Evolutionary conservation across 768 basidiomycete species (phyloP).

Genomic region (Lactarius vividus): DNA sequence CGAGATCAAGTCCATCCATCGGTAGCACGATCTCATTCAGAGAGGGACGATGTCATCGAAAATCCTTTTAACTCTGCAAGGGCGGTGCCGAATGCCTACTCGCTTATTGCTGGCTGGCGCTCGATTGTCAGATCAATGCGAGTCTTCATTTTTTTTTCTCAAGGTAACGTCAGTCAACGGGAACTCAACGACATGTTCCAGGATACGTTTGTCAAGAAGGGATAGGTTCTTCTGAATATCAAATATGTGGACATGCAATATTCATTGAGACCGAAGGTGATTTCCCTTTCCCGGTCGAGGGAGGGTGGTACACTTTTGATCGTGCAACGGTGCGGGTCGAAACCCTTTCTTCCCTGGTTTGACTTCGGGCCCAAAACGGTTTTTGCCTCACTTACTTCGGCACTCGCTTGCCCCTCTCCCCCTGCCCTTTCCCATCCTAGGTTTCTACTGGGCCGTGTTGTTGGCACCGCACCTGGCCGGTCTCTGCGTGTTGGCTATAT

Average conservation of each 20-base stretch:
- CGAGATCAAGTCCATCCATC: conserved; percentile 11
- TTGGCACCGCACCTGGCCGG: conserved; percentile 20
- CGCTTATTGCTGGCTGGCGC: conserved; percentile 8
- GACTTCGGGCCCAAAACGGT: conserved; percentile 24
- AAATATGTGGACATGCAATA: conserved; percentile 16
- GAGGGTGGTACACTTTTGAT: conserved; percentile 15
- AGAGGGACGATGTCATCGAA: conserved; percentile 10
- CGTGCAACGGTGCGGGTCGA: conserved; percentile 17
- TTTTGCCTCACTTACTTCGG: conserved; percentile 18
- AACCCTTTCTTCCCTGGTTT: conserved; percentile 20
- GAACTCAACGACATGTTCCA: conserved; percentile 3
- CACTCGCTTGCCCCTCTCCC: conserved; percentile 19
- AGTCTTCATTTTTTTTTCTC: conserved; percentile 12
- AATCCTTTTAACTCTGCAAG: conserved; percentile 9
- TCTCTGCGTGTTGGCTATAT: conserved; percentile 20
- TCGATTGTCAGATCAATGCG: conserved; percentile 15
- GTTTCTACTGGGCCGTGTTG: conserved; percentile 17
- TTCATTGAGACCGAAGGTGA: conserved; percentile 13
- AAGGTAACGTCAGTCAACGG: conserved; percentile 14
- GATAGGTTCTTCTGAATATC: conserved; percentile 18
- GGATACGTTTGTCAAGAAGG: conserved; percentile 3
- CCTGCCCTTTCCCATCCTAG: conserved; percentile 13
- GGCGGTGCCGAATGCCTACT: conserved; percentile 9
- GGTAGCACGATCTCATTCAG: conserved; percentile 14
- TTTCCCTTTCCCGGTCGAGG: conserved; percentile 16